Base-by-base conservation (phyloP, 1,139 yeast species). In the Geotrichum reessii region DNA sequence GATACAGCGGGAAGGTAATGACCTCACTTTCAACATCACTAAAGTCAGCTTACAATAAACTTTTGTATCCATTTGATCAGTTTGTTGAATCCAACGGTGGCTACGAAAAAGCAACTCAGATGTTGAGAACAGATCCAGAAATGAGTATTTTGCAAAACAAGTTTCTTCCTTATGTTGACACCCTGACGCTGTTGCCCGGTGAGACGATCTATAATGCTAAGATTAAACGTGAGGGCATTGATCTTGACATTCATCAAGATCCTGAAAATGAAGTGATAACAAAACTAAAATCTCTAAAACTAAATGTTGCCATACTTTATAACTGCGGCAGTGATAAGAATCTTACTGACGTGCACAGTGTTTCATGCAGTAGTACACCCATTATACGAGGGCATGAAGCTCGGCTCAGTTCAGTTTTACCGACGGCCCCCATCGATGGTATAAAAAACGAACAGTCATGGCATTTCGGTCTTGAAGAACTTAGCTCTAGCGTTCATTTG, bases 11-110 rank as follows among this genome's bases (percentile, higher is more conserved):
- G 2, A 79, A 83, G 63, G 81, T 83, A 52, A 82, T 84, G 81
- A 85, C 89, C 27, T 85, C 91, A 24, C 73, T 86, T 57, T 84
- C 91, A 21, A 82, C 90, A 7, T 81, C 90, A 0, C 73, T 88
- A 60, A 83, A 86, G 67, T 73, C 82, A 1, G 81, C 87, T 1
- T 76, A 76, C 58, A 69, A 65, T 47, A 65, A 67, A 52, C 64
- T 69, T 37, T 61, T 76, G 9, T 61, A 61, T 22, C 78, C 78
- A 1, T 76, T 71, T 59, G 76, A 72, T 48, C 61, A 59, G 27
- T 73, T 70, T 61, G 61, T 74, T 22, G 61, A 59, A 27, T 47
- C 62, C 40, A 53, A 61, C 7, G 64, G 65, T 6, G 50, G 31
- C 14, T 21, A 52, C n/a, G 22, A 14, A 17, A 24, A 21, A 22